These are phyloP conservation scores for Hanseniaspora guilliermondii DNA, from an alignment of 805 yeast species.

Conservation along the genomic window DNA sequence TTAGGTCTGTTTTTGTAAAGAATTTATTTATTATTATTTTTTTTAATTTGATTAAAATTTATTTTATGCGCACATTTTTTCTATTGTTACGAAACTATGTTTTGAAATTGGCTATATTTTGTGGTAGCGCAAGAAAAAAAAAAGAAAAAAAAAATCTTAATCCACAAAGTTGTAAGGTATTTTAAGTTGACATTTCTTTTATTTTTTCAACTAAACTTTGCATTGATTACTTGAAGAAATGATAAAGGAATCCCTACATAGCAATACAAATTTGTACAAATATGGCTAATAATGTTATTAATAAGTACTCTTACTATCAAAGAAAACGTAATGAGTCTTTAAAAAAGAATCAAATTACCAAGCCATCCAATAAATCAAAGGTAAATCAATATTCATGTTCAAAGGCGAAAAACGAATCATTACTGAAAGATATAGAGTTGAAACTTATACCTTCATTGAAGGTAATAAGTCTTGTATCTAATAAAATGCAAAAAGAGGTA, in stretches of 20 bases:
- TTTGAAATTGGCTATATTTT: too few relatives aligned
- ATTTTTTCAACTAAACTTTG: too few relatives aligned
- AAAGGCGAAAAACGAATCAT: neutral
- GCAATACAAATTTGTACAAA: neutral
- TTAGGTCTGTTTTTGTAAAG: neutral
- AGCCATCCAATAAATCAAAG: neutral
- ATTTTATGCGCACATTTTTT: too few relatives aligned
- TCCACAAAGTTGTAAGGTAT: too few relatives aligned
- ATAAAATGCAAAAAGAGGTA: neutral
- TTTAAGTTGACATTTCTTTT: too few relatives aligned
- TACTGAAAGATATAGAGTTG: neutral
- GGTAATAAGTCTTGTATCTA: constrained; percentile 1
- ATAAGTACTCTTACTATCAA: neutral
- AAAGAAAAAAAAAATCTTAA: too few relatives aligned
- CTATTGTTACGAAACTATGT: too few relatives aligned
- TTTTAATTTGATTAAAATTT: too few relatives aligned
- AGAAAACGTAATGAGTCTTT: neutral
- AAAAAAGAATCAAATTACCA: neutral
- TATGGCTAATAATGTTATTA: neutral
- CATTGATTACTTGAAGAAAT: too few relatives aligned
- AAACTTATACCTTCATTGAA: constrained; percentile 8
- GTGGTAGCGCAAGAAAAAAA: too few relatives aligned
- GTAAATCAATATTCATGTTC: neutral
- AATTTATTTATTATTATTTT: neutral
- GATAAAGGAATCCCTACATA: neutral